A percentile compares a stretch with the other conserved stretches of the same genome.
These are phyloP conservation scores for Calonectria multiphialidica DNA, from an alignment of 2,329 filamentous ascomycete genomes.

Conservation along the genomic window DNA sequence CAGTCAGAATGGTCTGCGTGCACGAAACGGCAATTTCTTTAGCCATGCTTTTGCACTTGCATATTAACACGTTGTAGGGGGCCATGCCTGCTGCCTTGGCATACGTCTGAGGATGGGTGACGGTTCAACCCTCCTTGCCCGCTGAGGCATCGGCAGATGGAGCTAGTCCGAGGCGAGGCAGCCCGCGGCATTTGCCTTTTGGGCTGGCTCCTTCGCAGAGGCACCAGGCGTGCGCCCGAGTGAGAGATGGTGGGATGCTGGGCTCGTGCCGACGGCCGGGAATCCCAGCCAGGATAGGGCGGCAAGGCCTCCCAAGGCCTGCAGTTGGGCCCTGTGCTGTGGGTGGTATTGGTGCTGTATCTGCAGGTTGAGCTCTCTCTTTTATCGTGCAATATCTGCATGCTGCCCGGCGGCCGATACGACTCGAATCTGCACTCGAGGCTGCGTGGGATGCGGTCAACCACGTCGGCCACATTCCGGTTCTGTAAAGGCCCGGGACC, in stretches of 20 bases:
- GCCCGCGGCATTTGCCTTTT: conserved; percentile 20
- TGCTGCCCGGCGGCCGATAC: not conserved
- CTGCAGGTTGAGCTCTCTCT: not conserved
- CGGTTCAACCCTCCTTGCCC: not conserved
- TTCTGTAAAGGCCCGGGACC: not conserved
- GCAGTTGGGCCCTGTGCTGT: not conserved
- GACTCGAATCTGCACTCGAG: not conserved
- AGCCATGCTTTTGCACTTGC: conserved; percentile 16
- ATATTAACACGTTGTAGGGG: not conserved
- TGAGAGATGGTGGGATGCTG: conserved; percentile 5
- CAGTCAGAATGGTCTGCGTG: not conserved
- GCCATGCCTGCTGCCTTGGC: not conserved
- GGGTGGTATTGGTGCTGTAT: not conserved
- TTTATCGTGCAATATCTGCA: not conserved
- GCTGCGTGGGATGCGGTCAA: not conserved
- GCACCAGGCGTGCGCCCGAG: not conserved
- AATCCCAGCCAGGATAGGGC: not conserved
- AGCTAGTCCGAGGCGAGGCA: conserved; percentile 3
- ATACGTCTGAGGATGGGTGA: not conserved
- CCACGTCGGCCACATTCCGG: not conserved
- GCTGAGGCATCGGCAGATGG: not conserved
- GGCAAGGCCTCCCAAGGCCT: not conserved
- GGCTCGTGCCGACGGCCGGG: conserved; percentile 1
- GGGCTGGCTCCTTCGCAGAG: not conserved
- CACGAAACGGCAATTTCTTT: conserved; percentile 14